Conservation (phyloP, 2,329 filamentous ascomycete genomes). For the Sporothrix pseudoabietina region DNA sequence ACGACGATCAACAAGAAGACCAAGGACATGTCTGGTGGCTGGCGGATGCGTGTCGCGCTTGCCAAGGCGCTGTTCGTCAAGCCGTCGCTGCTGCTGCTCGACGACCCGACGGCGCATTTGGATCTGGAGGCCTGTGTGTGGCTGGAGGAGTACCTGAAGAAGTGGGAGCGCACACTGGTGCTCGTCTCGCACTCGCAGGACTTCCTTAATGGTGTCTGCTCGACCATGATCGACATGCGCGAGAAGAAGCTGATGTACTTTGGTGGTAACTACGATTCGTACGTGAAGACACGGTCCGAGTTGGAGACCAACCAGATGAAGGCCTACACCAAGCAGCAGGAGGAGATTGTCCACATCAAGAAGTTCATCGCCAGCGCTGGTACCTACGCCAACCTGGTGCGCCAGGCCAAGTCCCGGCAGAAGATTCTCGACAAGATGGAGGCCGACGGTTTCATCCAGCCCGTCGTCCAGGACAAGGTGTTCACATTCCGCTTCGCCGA, state of each 20-base stretch:
- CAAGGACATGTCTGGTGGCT: constrained; percentile 99
- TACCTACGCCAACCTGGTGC: constrained; percentile 99
- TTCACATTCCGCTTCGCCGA: constrained; percentile 99
- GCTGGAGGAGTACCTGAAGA: constrained; percentile 99
- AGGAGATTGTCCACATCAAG: constrained; percentile 99
- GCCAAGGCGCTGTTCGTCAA: constrained; percentile 98
- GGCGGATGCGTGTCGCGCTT: constrained; percentile 98
- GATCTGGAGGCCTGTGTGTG: constrained; percentile 99
- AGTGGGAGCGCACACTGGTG: constrained; percentile 96
- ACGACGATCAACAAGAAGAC: constrained; percentile 97
- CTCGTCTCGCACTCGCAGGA: constrained; percentile 98
- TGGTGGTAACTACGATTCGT: constrained; percentile 99
- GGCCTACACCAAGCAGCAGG: constrained; percentile 98
- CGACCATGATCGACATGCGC: constrained; percentile 98
- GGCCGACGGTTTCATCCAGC: constrained; percentile 97
- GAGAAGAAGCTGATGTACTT: constrained; percentile 89
- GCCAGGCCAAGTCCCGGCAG: constrained; percentile 97
- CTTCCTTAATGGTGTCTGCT: constrained; percentile 98
- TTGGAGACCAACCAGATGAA: constrained; percentile 99
- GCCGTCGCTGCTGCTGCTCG: constrained; percentile 90
- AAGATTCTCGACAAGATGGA: constrained; percentile 99
- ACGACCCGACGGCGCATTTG: constrained; percentile 98
- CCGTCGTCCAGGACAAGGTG: constrained; percentile 78
- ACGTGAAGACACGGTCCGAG: constrained; percentile 90
- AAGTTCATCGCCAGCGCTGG: constrained; percentile 99